Conservation (phyloP, 2,329 filamentous ascomycete genomes). For the Cladosporium sp. region DNA sequence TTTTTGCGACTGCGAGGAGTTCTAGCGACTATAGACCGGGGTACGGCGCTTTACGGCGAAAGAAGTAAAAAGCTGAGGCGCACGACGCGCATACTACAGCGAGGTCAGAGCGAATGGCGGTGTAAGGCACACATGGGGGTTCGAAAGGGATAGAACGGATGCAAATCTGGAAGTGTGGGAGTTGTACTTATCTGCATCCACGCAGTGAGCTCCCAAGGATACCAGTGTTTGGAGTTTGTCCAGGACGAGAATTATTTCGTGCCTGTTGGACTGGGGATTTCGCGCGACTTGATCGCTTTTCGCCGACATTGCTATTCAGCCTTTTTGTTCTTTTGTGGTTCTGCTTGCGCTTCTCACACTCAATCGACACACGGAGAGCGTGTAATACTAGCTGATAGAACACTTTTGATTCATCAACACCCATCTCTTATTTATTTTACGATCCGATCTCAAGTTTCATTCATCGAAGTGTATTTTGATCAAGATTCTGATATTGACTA, state of each 20-base stretch:
- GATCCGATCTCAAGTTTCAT: neutral
- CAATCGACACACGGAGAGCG: neutral
- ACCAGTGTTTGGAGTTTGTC: constrained; percentile 2
- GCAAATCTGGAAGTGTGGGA: neutral
- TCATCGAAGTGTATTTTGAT: neutral
- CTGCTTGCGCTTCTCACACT: constrained; percentile 4
- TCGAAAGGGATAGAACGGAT: neutral
- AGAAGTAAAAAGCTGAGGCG: constrained; percentile 7
- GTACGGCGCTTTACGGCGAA: constrained; percentile 18
- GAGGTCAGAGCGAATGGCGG: neutral
- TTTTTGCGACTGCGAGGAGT: constrained; percentile 17
- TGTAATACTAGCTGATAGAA: constrained; percentile 11
- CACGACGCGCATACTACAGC: neutral
- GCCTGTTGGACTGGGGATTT: neutral
- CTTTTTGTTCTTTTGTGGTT: constrained; percentile 3
- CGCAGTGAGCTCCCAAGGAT: neutral
- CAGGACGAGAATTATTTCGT: neutral
- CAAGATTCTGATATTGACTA: neutral
- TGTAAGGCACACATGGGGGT: neutral
- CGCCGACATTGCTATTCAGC: neutral
- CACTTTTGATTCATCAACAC: constrained; percentile 9
- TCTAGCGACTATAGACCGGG: constrained; percentile 20
- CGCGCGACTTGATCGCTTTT: neutral
- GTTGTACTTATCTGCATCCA: neutral
- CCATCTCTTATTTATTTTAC: neutral